Evolutionary conservation across 208 protist species (phyloP), one percentile per base, ranked within the genome.

Genomic region (Crithidia bombi): DNA sequence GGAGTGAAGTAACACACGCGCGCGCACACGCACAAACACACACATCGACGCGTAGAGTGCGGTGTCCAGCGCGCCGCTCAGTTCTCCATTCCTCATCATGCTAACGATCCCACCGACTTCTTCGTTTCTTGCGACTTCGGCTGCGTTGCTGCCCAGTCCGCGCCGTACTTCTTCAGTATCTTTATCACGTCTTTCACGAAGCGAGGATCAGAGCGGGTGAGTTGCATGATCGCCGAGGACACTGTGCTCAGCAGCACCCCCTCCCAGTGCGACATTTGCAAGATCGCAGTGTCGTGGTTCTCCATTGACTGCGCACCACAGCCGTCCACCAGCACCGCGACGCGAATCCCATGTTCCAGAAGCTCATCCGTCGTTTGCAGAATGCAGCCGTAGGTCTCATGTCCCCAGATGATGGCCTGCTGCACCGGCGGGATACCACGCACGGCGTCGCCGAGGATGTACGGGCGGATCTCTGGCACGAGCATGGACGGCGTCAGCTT

Each of bases 311-410:
- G 83, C n/a, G 77, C 65, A 0, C 65, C 75, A 33, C 69, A 81
- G 36, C 86, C 86, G 54, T 92, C 89, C 5, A 75, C 69, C 36
- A 78, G 65, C 17, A 94, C 65, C 25, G 78, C 79, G 4, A 94
- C 89, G 12, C 80, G 73, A 25, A 88, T 86, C 4, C 81, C 80
- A n/a, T 59, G 52, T n/a, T 75, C 47, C 21, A 92, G 58, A 9
- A 95, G 68, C 25, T 73, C 90, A 19, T 86, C 79, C 23, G 78
- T 78, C 11, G 86, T 91, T 50, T 90, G 79, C 43, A 90, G 15
- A 17, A 95, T 25, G 56, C 90, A 95, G 23, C 88, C 86, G 38
- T 91, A 81, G 32, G 86, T 87, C 65, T 95, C 90, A 49, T 80
- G 67, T 25, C 90, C 90, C 77, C 80, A 91, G 26, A 95, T 68